Base-by-base conservation (phyloP, 768 basidiomycete genomes). In the Trichaptum fuscoviolaceum region DNA sequence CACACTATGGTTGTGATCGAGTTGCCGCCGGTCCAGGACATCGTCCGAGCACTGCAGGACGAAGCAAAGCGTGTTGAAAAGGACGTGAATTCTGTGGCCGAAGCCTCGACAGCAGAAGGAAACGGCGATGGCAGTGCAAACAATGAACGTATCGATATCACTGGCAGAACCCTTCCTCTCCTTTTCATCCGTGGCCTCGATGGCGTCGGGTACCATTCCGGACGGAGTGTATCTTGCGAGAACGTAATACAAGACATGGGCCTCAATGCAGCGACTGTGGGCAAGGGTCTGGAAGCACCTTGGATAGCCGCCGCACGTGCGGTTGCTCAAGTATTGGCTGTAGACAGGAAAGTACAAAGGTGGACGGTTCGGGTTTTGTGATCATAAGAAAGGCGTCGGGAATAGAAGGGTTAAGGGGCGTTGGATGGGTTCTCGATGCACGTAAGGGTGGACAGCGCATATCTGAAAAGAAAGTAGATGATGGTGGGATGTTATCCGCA, bases 141-240 rank as follows among this genome's bases (percentile, higher is more conserved):
- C 17, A 24, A 17, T 52, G 15, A 64, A 62, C 10, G 60, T n/a
- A 12, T n/a, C 57, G 20, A 85, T n/a, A 84, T 92, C 62, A 74
- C 85, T 2, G 88, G 89, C 7, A 85, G 89, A 64, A 91, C 83
- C 69, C 80, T 95, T 5, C 93, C 93, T 0, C 73, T 95, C 70
- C 75, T 95, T 52, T 94, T 95, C 73, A 93, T 95, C 66, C 87
- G 93, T 35, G 81, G 89, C 20, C 84, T 80, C 57, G 93, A 95
- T 71, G 92, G 93, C n/a, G 87, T 94, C 34, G 93, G 93, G 4
- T 95, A 93, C 75, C 91, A 93, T 74, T 93, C 93, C 24, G 92
- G 92, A 42, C 85, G 92, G 68, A 91, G 89, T 58, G 87, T 95
- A 66, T 84, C 91, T 20, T 91, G 90, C 73, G 92, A 94, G 74